Percentiles rank a stretch among this genome's conserved stretches.
phyloP scores from a whole-genome alignment of 768 basidiomycete species.

The Coprinopsis strossmayeri region DNA sequence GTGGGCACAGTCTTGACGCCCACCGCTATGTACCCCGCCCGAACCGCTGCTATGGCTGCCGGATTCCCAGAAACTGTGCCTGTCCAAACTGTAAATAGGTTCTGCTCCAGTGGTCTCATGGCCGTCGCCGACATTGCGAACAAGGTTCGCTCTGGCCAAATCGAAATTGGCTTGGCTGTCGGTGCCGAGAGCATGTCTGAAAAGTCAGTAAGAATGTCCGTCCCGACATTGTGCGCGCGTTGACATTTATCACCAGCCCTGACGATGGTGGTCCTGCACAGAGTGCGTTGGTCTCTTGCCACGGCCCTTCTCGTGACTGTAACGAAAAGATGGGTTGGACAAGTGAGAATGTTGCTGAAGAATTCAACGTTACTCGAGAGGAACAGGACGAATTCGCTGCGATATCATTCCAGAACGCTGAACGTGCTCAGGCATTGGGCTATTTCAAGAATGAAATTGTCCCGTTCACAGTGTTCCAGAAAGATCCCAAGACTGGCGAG shows the following conservation, averaged over 20 bases:
- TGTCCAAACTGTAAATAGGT: conserved; percentile 68
- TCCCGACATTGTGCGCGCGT: no score
- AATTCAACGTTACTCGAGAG: conserved; percentile 65
- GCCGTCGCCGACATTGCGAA: conserved; percentile 73
- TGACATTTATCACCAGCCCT: conserved; percentile 39
- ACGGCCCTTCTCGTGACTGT: conserved; percentile 54
- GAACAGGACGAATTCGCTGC: conserved; percentile 75
- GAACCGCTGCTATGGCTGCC: conserved; percentile 70
- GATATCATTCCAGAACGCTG: conserved; percentile 71
- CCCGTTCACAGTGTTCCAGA: conserved; percentile 62
- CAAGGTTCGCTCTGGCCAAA: conserved; percentile 70
- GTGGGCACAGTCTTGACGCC: conserved; percentile 72
- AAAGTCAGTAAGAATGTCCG: conserved; percentile 51
- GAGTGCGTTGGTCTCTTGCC: conserved; percentile 54
- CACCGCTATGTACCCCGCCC: conserved; percentile 61
- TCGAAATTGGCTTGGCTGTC: conserved; percentile 71
- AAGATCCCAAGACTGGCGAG: conserved; percentile 48
- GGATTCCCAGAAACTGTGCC: conserved; percentile 78
- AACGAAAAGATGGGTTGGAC: conserved; percentile 84
- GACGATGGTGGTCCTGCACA: conserved; percentile 55
- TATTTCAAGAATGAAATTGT: conserved; percentile 67
- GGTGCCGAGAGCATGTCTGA: conserved; percentile 87
- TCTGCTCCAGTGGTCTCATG: conserved; percentile 86
- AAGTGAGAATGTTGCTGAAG: conserved; percentile 76
- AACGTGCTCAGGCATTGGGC: conserved; percentile 62